Conservation (phyloP, 1,284 basidiomycete genomes). For the Ganoderma lingzhi region DNA sequence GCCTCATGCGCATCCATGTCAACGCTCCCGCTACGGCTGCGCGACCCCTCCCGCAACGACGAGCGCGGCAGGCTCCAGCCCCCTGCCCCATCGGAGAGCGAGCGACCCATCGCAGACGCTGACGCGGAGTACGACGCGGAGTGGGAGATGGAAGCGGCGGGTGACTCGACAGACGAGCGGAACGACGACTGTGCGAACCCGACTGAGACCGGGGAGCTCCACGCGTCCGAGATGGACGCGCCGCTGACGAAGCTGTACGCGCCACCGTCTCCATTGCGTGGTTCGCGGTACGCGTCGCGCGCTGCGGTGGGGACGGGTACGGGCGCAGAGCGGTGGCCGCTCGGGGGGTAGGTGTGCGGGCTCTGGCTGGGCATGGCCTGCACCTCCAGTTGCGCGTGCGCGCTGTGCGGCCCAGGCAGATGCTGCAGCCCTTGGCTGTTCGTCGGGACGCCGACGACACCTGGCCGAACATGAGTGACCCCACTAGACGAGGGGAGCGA, state of each 20-base stretch:
- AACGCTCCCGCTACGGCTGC: conserved; percentile 47
- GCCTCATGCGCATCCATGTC: conserved; percentile 43
- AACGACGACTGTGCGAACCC: conserved; percentile 41
- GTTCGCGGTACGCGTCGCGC: conserved; percentile 34
- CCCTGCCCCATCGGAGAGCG: conserved; percentile 42
- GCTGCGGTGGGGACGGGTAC: conserved; percentile 34
- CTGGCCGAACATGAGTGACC: conserved; percentile 65
- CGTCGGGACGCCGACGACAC: conserved; percentile 60
- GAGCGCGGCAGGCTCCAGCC: conserved; percentile 64
- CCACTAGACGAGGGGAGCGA: conserved; percentile 51
- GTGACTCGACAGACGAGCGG: conserved; percentile 35
- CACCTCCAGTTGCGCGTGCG: conserved; percentile 22
- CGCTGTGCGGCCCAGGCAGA: conserved; percentile 14
- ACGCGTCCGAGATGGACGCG: conserved; percentile 37
- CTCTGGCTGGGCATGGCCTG: conserved; percentile 15
- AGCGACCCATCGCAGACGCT: conserved; percentile 28
- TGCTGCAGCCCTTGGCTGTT: neutral
- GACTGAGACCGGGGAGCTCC: conserved; percentile 39
- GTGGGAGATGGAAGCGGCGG: conserved; percentile 23
- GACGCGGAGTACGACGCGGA: conserved; percentile 31
- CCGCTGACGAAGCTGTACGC: conserved; percentile 36
- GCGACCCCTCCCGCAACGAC: conserved; percentile 52
- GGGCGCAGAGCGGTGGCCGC: conserved; percentile 28
- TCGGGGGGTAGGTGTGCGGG: conserved; percentile 25
- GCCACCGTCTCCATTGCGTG: conserved; percentile 23